Evolutionary conservation across 2,329 filamentous ascomycete genomes (phyloP), one percentile per base, ranked within the genome.

Genomic region (Coniochaeta sp.): DNA sequence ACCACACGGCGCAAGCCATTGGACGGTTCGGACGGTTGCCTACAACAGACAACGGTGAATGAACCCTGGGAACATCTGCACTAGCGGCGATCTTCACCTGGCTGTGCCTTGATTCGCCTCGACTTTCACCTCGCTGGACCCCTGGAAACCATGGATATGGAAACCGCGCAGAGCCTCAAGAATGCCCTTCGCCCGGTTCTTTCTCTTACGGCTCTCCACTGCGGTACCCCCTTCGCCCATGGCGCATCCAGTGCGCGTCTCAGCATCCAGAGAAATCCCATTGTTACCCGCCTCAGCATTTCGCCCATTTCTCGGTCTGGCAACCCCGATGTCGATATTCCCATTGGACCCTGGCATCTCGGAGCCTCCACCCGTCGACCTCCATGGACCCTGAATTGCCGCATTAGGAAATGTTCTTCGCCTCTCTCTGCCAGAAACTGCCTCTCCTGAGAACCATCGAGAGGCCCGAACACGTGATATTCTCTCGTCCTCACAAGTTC

Each of bases 61-160:
- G n/a, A 6, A 14, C n/a, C 35, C 35, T 40, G n/a, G n/a, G 4
- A 16, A 5, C 16, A 10, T 40, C 35, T 40, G 35, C 35, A 16
- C 35, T 40, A 40, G 35, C 14, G 35, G 16, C 26, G 38, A 42
- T 42, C 38, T 42, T 42, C 20, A 13, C 38, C 12, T 42, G 20
- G 38, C 38, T 14, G 38, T 42, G 18, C 38, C 38, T 42, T 42
- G 38, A 42, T 42, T 42, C 38, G 38, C 38, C 38, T 42, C 20
- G 20, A 10, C 6, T 8, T 6, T n/a, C n/a, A n/a, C 33, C 6
- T 42, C 9, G n/a, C n/a, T 26, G 38, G 18, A 7, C 38, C 27
- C 38, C 38, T 42, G 18, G 38, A 42, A 24, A 9, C n/a, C n/a
- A n/a, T n/a, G n/a, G n/a, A n/a, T n/a, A n/a, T n/a, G n/a, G 38